Percentiles rank a stretch among this genome's conserved stretches.
Conservation (phyloP, 768 basidiomycete genomes). For the Amanita polypyramis region DNA sequence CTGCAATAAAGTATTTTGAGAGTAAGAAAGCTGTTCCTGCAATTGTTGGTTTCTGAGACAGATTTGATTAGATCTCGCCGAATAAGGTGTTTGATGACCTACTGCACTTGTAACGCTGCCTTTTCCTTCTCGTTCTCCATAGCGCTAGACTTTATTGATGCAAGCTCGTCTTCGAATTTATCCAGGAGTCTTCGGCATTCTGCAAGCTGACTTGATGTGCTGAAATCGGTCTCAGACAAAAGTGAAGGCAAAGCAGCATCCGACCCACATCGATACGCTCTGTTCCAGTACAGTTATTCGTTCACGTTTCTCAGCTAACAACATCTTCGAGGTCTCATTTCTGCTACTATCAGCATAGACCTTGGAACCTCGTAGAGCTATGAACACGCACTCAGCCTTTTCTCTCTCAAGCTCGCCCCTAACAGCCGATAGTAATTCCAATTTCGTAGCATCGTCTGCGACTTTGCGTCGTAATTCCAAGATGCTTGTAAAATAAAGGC, state of each 20-base stretch:
- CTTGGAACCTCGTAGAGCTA: too few relatives aligned
- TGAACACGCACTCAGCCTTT: not conserved
- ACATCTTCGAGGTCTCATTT: not conserved
- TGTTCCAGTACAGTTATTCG: not conserved
- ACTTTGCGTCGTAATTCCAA: slow-evolving; percentile 3
- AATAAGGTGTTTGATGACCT: not conserved
- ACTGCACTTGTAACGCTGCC: not conserved
- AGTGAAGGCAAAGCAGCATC: not conserved
- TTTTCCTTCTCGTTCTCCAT: not conserved
- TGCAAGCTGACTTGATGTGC: not conserved
- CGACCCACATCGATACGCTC: not conserved
- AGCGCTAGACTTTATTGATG: not conserved
- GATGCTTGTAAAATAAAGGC: slow-evolving; percentile 6
- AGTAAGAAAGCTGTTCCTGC: not conserved
- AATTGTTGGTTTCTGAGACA: not conserved
- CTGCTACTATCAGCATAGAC: not conserved
- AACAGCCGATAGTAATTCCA: not conserved
- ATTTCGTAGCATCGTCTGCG: not conserved
- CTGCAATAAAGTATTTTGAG: not conserved
- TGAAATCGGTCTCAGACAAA: not conserved
- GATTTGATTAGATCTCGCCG: not conserved
- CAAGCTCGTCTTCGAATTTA: not conserved
- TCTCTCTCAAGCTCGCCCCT: not conserved
- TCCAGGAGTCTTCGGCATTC: not conserved
- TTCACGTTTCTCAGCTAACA: not conserved